Evolutionary conservation across 768 basidiomycete genomes (phyloP).

Genomic region (Lentinula boryana): DNA sequence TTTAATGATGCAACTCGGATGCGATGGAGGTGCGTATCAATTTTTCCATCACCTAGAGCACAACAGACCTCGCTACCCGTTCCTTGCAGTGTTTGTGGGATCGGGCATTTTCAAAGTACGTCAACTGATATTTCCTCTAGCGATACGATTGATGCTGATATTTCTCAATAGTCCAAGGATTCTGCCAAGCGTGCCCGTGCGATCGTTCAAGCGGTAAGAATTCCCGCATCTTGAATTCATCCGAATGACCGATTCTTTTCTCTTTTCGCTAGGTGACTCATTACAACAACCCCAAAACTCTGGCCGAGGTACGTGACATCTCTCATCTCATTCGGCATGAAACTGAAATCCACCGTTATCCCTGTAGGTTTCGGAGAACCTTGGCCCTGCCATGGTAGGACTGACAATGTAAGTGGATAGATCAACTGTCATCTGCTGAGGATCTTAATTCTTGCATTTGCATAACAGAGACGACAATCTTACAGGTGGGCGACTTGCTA

Average conservation of each 20-base stretch:
- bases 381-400: slow-evolving; percentile 93
- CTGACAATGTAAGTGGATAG: slow-evolving; percentile 64
- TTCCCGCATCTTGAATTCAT: neutral
- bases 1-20: slow-evolving; percentile 97
- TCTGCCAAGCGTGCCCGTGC: slow-evolving; percentile 92
- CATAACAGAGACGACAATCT: slow-evolving; percentile 51
- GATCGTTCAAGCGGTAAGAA: slow-evolving; percentile 86
- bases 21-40: slow-evolving; percentile 71
- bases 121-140: slow-evolving; percentile 5
- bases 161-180: slow-evolving; percentile 67
- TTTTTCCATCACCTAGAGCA: neutral
- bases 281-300: slow-evolving; percentile 87
- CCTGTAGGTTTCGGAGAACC: slow-evolving; percentile 64
- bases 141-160: neutral
- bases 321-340: neutral
- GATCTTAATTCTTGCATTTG: neutral
- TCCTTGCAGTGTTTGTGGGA: slow-evolving; percentile 80
- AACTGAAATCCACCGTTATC: slow-evolving; percentile 7
- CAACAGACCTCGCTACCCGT: neutral
- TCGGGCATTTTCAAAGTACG: slow-evolving; percentile 93
- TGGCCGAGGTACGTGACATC: slow-evolving; percentile 64
- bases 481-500: slow-evolving; percentile 65
- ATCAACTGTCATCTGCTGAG: neutral
- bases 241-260: slow-evolving; percentile 6
- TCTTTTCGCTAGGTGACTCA: slow-evolving; percentile 69